Conservation (phyloP, 164 flowering plant genomes). For the Kalanchoe fedtschenkoi region DNA sequence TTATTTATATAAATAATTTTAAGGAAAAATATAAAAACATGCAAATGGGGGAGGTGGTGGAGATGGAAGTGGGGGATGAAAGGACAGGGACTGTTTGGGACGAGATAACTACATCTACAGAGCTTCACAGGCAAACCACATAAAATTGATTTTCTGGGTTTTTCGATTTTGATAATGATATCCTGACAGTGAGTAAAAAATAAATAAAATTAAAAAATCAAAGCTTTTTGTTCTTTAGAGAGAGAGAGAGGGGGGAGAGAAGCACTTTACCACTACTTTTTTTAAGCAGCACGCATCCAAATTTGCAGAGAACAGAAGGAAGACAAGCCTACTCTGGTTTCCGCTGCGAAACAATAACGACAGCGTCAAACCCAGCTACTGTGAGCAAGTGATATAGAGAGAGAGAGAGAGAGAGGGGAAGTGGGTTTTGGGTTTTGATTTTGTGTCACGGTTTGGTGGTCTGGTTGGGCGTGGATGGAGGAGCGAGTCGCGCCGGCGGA, state of each 20-base stretch:
- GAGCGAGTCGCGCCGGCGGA: neutral
- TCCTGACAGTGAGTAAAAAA: neutral
- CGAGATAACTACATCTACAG: conserved; percentile 4
- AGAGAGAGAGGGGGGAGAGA: conserved; percentile 1
- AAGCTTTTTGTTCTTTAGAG: neutral
- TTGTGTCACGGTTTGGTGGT: too few species aligned
- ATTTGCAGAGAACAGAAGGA: conserved; percentile 1
- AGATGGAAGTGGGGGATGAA: neutral
- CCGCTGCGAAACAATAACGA: neutral
- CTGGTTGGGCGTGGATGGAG: neutral
- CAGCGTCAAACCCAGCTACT: neutral
- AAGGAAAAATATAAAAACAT: conserved; percentile 2
- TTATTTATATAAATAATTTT: neutral
- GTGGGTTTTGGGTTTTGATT: neutral
- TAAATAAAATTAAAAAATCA: neutral
- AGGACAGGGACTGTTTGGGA: conserved; percentile 3
- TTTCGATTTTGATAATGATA: neutral
- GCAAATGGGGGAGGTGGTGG: neutral
- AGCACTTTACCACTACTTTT: neutral
- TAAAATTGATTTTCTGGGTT: neutral
- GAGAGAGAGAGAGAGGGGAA: neutral
- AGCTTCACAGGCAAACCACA: conserved; percentile 1
- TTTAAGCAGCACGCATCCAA: neutral
- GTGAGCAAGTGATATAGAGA: neutral
- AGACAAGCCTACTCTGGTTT: neutral